A percentile compares a stretch with the other conserved stretches of the same genome.
These are phyloP conservation scores for Malus fusca DNA, from an alignment of 306 rosid species.

Conservation along the genomic window DNA sequence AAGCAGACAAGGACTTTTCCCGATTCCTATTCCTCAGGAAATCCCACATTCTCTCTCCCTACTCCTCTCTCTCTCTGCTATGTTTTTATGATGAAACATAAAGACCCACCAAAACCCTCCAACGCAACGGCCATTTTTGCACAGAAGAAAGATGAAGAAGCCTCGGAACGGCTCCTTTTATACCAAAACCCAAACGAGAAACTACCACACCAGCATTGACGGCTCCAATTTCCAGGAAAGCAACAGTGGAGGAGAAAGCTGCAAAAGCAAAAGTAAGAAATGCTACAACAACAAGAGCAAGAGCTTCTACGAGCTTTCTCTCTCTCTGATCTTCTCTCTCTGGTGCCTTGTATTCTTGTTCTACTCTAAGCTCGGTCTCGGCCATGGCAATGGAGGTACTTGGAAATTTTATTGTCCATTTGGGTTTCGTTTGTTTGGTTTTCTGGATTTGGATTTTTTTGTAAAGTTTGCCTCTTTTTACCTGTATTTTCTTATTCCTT, in stretches of 20 bases:
- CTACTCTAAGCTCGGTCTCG: conserved; percentile 48
- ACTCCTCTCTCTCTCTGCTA: background rate
- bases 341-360: conserved; percentile 57
- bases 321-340: conserved; percentile 54
- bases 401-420: background rate
- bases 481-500: background rate
- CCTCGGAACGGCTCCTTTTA: conserved; percentile 23
- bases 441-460: background rate
- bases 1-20: background rate
- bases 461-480: background rate
- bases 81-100: background rate
- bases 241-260: background rate
- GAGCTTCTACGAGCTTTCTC: conserved; percentile 53
- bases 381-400: conserved; percentile 55
- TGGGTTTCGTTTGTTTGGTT: background rate
- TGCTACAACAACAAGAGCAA: conserved; percentile 19
- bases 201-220: background rate
- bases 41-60: background rate
- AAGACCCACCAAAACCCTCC: background rate
- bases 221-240: conserved; percentile 2
- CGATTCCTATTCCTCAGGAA: background rate
- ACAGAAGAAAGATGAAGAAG: conserved; percentile 45
- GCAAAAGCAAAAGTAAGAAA: conserved; percentile 3
- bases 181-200: conserved; percentile 25
- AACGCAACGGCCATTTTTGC: background rate